Evolutionary conservation across 176 grass and related monocot genomes (phyloP), one percentile per base, ranked within the genome.

Genomic region (Tillandsia leiboldiana): DNA sequence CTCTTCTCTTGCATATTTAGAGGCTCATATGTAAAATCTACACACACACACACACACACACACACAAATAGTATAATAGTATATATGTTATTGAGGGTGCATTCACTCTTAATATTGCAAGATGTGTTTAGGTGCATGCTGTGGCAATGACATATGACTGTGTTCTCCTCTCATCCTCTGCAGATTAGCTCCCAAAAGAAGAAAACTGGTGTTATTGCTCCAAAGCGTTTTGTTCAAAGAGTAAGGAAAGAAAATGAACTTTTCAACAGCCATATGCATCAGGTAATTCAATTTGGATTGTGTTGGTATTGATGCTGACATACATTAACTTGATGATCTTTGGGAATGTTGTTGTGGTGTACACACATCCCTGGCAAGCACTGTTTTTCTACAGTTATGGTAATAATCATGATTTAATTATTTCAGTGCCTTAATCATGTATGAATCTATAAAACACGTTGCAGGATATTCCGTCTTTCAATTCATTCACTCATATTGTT

Each of bases 141-240:
- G 22, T 61, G 8, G 56, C n/a, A 18, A 23, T 23, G 56, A 18
- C n/a, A 73, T 70, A 42, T 33, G 3, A 3, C 27, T 85, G 73
- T 66, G 69, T 78, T 48, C 70, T 26, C 0, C 2, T 24, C 61
- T 52, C 13, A 22, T 29, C 23, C 49, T 63, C 11, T 79, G 50
- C 93, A 97, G 93, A 97, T 97, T 51, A 92, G 83, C 74, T 92
- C 74, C 53, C 93, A 97, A 63, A 97, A 92, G 84, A 97, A 97
- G 82, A 97, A 97, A 85, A 97, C 93, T 0, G 93, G 93, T 10
- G 86, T 97, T 56, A 87, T 97, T 64, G 86, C 93, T 72, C 93
- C 93, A 3, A 97, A 92, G 72, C 81, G 93, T 51, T 97, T 97
- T 79, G 91, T 97, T 58, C 93, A 92, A 77, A 83, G 89, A 70